A percentile compares a stretch with the other conserved stretches of the same genome.
Evolutionary conservation across 1,284 basidiomycete species (phyloP).

Genomic region (Naganishia liquefaciens): DNA sequence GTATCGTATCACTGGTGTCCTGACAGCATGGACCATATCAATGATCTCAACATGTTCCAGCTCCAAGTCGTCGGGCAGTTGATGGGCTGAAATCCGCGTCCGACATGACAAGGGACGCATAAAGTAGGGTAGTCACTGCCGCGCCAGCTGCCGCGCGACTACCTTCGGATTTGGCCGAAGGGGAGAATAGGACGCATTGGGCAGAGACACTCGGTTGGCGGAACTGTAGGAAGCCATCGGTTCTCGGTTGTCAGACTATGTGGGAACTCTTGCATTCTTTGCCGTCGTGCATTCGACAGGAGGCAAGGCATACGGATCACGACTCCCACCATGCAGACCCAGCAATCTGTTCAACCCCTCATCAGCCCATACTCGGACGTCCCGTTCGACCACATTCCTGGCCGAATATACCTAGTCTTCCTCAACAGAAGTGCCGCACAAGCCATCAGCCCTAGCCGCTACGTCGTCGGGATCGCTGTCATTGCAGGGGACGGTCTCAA

Average conservation of each 20-base stretch:
- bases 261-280: too few relatives aligned
- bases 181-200: too few relatives aligned
- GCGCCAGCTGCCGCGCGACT: not conserved
- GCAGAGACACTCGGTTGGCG: too few relatives aligned
- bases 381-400: not conserved
- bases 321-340: not conserved
- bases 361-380: constrained; percentile 8
- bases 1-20: too few relatives aligned
- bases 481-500: not conserved
- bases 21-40: not conserved
- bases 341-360: not conserved
- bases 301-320: not conserved
- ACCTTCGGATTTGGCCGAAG: too few relatives aligned
- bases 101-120: too few relatives aligned
- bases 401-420: constrained; percentile 1
- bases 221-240: too few relatives aligned
- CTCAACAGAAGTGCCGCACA: constrained; percentile 3
- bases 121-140: too few relatives aligned
- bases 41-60: not conserved
- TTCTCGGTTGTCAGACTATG: too few relatives aligned
- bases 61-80: too few relatives aligned
- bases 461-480: not conserved
- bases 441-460: not conserved
- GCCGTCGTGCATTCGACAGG: too few relatives aligned
- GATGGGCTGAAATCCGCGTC: too few relatives aligned